Conservation (phyloP, 805 yeast species). For the Crinitomyces ghanaensis region DNA sequence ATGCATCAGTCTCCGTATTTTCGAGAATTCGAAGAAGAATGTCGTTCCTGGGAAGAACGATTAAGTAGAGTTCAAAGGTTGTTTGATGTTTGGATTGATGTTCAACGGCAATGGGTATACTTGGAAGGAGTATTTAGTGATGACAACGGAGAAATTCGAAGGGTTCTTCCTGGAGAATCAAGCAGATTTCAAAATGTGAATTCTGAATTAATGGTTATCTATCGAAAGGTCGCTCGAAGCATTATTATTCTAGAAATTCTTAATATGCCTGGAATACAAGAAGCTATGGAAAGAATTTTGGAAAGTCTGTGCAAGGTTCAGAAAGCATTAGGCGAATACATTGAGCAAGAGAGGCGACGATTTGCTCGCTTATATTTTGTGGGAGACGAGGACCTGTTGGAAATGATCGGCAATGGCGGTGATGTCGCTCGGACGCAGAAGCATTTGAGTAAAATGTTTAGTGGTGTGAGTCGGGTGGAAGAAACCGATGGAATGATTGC, state of each 20-base stretch:
- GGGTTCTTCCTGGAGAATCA: slow-evolving; percentile 59
- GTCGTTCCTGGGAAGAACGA: slow-evolving; percentile 42
- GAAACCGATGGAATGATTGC: slow-evolving; percentile 29
- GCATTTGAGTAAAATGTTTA: slow-evolving; percentile 61
- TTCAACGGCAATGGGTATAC: slow-evolving; percentile 83
- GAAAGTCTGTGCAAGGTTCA: slow-evolving; percentile 50
- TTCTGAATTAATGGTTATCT: slow-evolving; percentile 43
- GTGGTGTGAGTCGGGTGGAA: slow-evolving; percentile 42
- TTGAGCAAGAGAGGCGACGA: slow-evolving; percentile 64
- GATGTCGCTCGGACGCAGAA: slow-evolving; percentile 38
- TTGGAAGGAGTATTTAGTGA: slow-evolving; percentile 59
- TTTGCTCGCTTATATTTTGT: slow-evolving; percentile 80
- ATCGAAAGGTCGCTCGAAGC: slow-evolving; percentile 39
- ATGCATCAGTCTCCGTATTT: slow-evolving; percentile 63
- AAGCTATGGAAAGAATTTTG: slow-evolving; percentile 36
- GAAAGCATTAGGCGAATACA: slow-evolving; percentile 58
- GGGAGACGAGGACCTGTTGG: slow-evolving; percentile 83
- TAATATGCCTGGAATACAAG: slow-evolving; percentile 37
- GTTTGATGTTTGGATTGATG: slow-evolving; percentile 67
- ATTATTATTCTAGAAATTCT: slow-evolving; percentile 46
- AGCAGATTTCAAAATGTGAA: slow-evolving; percentile 53
- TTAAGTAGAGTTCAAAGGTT: slow-evolving; percentile 41
- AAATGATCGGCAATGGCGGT: slow-evolving; percentile 57
- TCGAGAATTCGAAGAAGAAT: slow-evolving; percentile 47
- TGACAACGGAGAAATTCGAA: slow-evolving; percentile 40